Conservation (phyloP, 345 rosid genomes). For the Camelina hispida region DNA sequence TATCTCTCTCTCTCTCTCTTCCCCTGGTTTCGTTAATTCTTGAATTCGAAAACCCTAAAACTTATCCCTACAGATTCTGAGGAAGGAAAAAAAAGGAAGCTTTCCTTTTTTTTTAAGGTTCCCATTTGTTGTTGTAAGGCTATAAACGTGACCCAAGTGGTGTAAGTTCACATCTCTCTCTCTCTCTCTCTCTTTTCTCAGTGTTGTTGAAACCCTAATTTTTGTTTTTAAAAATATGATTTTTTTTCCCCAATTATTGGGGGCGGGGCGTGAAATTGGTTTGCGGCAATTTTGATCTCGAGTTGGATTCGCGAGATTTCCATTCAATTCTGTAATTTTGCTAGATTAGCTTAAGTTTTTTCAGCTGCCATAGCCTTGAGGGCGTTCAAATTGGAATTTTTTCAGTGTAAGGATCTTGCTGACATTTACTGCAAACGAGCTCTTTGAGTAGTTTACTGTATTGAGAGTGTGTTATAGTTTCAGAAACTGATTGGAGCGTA, state of each 20-base stretch:
- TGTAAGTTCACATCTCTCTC: slow-evolving; percentile 50
- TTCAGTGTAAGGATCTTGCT: not conserved
- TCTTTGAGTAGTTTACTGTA: slow-evolving; percentile 21
- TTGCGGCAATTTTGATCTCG: slow-evolving; percentile 45
- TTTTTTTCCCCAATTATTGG: not conserved
- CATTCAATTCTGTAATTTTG: not conserved
- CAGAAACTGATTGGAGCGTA: slow-evolving; percentile 1
- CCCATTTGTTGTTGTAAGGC: slow-evolving; percentile 7
- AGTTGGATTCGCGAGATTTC: slow-evolving; percentile 28
- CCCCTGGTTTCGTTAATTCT: slow-evolving; percentile 35
- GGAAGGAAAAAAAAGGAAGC: slow-evolving; percentile 41
- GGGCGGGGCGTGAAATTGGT: slow-evolving; percentile 12
- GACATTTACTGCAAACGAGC: slow-evolving; percentile 18
- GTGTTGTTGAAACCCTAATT: slow-evolving; percentile 55
- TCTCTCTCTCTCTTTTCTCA: slow-evolving; percentile 33
- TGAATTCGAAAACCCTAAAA: slow-evolving; percentile 49
- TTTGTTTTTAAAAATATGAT: not conserved
- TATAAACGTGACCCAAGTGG: slow-evolving; percentile 8
- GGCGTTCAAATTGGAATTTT: too few species aligned
- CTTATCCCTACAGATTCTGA: not conserved
- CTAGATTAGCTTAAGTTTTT: not conserved
- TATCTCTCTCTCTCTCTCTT: slow-evolving; percentile 31
- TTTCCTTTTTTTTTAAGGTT: slow-evolving; percentile 39
- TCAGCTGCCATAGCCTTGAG: not conserved
- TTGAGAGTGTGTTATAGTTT: slow-evolving; percentile 22